phyloP scores from a whole-genome alignment of 495 filamentous ascomycete genomes.

The Neurospora sp. region DNA sequence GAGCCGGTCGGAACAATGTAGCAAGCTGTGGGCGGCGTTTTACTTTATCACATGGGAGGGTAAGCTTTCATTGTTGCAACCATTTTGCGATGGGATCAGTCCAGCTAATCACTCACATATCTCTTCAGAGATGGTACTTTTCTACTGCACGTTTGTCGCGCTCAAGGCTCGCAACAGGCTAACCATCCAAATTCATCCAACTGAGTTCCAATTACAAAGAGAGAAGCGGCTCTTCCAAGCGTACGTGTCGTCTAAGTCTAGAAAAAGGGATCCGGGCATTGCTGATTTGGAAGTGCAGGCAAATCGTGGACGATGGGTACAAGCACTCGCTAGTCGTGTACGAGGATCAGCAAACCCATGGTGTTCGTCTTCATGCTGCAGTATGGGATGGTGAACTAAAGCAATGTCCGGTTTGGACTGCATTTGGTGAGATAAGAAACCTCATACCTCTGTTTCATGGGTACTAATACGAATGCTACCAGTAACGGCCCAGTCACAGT shows the following conservation, averaged over 20 bases:
- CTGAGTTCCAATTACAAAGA: conserved; percentile 50
- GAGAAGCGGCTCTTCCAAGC: conserved; percentile 63
- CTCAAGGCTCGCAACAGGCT: conserved; percentile 59
- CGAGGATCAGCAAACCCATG: conserved; percentile 52
- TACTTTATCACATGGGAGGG: conserved; percentile 50
- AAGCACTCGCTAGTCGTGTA: conserved; percentile 65
- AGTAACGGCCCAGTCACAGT: conserved; percentile 52
- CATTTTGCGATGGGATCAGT: neutral
- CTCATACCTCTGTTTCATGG: neutral
- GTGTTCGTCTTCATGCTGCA: conserved; percentile 45
- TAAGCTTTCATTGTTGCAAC: conserved; percentile 10
- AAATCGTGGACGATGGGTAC: conserved; percentile 61
- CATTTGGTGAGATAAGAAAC: conserved; percentile 41
- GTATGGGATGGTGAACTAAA: conserved; percentile 40
- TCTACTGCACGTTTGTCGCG: conserved; percentile 66
- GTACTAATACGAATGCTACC: neutral
- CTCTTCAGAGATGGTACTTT: conserved; percentile 57
- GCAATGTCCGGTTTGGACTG: conserved; percentile 62
- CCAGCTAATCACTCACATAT: neutral
- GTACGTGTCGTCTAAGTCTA: conserved; percentile 32
- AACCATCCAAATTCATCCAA: conserved; percentile 38
- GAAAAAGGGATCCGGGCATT: conserved; percentile 5
- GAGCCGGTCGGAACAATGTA: conserved; percentile 31
- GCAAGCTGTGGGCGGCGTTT: conserved; percentile 40
- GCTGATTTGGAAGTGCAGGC: conserved; percentile 30